Base-by-base conservation (phyloP, 2,329 filamentous ascomycete genomes). In the Penicillium sp. region DNA sequence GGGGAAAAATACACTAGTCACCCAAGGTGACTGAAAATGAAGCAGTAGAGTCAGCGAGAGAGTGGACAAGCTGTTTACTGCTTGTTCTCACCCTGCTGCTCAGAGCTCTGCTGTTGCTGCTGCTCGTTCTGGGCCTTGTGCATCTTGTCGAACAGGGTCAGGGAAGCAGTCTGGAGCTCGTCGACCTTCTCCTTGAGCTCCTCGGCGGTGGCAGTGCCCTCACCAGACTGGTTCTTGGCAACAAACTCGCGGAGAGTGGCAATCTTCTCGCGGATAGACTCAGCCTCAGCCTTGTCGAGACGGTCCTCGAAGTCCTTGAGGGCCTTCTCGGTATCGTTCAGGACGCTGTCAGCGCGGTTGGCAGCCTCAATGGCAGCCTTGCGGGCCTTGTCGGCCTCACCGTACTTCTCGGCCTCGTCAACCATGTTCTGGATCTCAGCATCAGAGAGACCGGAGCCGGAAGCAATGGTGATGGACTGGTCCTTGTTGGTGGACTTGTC, bases 401-500 rank as follows among this genome's bases (percentile, higher is more conserved):
- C 92, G 77, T 96, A 98, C 82, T 92, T 94, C 88, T 98, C 94
- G 55, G 95, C 96, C 78, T 98, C 95, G 77, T 94, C 85, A 75
- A 99, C 93, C 95, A 99, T 98, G 82, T 87, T 89, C 84, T 97
- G 87, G 68, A 99, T 99, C 85, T 99, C 94, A 58, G 85, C 80
- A 63, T 99, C 93, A 50, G 92, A 96, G 59, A 98, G 90, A 87
- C 95, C 94, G 67, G 94, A 98, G 79, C 94, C 95, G 61, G 93
- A 97, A 58, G 94, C 93, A 78, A 99, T 96, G 77, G 94, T 98
- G 83, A 99, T 98, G 64, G 93, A 97, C 86, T 99, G 94, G 78
- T 98, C 94, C 89, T 97, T 98, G 88, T 92, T 91, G 82, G 93
- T 98, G 71, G 92, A 94, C 90, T 98, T 97, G 84, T 98, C 94